Percentiles rank a stretch among this genome's conserved stretches.
These are phyloP conservation scores for Priceomyces castillae DNA, from an alignment of 805 yeast species.

Conservation along the genomic window DNA sequence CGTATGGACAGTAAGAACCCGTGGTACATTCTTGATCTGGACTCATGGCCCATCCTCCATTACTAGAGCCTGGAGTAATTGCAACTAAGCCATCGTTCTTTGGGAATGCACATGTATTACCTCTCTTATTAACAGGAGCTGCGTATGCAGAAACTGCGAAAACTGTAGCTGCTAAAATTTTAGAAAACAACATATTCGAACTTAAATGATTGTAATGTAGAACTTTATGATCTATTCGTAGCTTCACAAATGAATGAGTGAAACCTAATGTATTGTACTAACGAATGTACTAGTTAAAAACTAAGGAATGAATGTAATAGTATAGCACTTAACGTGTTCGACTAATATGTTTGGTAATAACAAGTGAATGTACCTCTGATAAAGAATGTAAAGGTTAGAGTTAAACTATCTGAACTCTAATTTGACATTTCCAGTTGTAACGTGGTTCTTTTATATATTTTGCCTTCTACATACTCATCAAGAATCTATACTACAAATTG, in stretches of 20 bases:
- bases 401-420: not conserved
- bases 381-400: not conserved
- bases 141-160: conserved; percentile 24
- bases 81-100: conserved; percentile 62
- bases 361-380: not conserved
- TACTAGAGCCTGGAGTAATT: conserved; percentile 54
- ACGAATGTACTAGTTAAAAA: not conserved
- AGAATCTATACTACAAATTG: not conserved
- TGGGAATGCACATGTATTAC: conserved; percentile 65
- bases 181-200: conserved; percentile 7
- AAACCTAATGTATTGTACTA: not conserved
- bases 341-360: not conserved
- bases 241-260: conserved; percentile 1
- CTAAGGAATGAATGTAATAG: not conserved
- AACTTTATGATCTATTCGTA: not conserved
- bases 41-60: conserved; percentile 87
- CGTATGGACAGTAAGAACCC: conserved; percentile 88
- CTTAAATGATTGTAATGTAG: conserved; percentile 1
- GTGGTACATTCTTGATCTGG: conserved; percentile 69
- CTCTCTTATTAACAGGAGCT: conserved; percentile 18
- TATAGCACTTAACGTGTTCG: not conserved
- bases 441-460: not conserved
- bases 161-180: conserved; percentile 16
- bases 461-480: not conserved
- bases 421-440: not conserved